These are phyloP conservation scores for Pugionium dolabratum DNA, from an alignment of 345 rosid species.

Conservation along the genomic window DNA sequence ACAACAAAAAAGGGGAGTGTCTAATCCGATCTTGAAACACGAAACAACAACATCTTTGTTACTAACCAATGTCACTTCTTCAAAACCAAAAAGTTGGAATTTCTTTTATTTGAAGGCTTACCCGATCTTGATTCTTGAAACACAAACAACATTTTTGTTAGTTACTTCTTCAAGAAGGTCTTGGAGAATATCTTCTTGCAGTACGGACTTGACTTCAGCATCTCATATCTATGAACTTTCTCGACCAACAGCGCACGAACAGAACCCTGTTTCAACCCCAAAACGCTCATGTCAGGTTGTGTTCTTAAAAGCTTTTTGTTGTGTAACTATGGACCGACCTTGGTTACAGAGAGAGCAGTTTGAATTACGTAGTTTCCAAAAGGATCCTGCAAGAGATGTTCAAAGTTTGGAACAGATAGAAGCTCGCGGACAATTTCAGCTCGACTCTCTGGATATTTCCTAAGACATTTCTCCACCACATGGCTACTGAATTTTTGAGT, in stretches of 20 bases:
- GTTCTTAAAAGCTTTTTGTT: conserved; percentile 1
- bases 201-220: conserved; percentile 60
- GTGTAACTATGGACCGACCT: conserved; percentile 39
- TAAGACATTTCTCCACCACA: conserved; percentile 72
- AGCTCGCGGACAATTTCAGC: conserved; percentile 47
- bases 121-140: background rate
- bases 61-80: conserved; percentile 47
- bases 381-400: conserved; percentile 69
- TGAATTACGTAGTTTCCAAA: conserved; percentile 79
- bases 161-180: conserved; percentile 54
- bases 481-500: conserved; percentile 49
- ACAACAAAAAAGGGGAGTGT: conserved; percentile 26
- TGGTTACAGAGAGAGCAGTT: conserved; percentile 60
- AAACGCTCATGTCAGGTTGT: conserved; percentile 4
- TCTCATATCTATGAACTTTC: conserved; percentile 48
- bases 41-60: conserved; percentile 6
- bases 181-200: conserved; percentile 74
- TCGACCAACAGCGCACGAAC: conserved; percentile 51
- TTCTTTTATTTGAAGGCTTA: background rate
- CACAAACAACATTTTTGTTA: conserved; percentile 1
- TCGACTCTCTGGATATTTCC: conserved; percentile 51
- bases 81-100: conserved; percentile 29
- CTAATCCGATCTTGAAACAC: conserved; percentile 13
- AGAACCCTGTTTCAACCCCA: conserved; percentile 47
- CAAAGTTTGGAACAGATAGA: conserved; percentile 53